Evolutionary conservation across 1,139 yeast genomes (phyloP).

Genomic region (Blastobotrys malaysiensis): DNA sequence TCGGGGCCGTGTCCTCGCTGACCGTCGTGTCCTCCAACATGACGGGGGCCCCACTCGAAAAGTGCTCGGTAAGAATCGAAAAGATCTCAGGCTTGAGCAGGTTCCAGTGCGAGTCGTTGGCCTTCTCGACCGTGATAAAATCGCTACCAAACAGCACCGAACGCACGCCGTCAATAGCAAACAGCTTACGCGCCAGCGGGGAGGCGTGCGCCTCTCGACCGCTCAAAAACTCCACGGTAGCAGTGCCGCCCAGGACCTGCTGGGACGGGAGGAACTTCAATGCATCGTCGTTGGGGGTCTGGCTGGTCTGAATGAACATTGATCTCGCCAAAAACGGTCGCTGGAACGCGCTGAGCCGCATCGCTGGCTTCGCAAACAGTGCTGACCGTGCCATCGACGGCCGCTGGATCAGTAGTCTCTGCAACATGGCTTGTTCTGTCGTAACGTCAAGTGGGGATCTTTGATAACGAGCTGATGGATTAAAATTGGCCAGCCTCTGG

Average conservation of each 20-base stretch:
- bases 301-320: conserved; percentile 49
- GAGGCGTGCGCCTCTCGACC: conserved; percentile 70
- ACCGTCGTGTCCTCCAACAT: conserved; percentile 46
- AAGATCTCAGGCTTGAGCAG: conserved; percentile 84
- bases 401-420: background rate
- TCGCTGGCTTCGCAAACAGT: background rate
- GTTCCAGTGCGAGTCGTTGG: conserved; percentile 54
- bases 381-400: background rate
- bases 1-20: conserved; percentile 41
- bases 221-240: conserved; percentile 57
- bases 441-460: background rate
- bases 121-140: conserved; percentile 82
- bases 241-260: conserved; percentile 45
- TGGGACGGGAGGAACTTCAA: conserved; percentile 79
- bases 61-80: conserved; percentile 73
- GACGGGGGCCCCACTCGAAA: conserved; percentile 66
- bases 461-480: background rate
- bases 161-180: conserved; percentile 77
- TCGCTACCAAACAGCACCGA: conserved; percentile 85
- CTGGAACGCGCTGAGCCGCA: background rate
- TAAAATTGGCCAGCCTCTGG: background rate
- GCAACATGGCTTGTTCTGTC: background rate
- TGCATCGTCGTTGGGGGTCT: conserved; percentile 92
- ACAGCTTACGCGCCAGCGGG: conserved; percentile 74
- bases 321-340: conserved; percentile 14